phyloP scores from a whole-genome alignment of 352 stramenopile genomes.

The Phytophthora meadii region DNA sequence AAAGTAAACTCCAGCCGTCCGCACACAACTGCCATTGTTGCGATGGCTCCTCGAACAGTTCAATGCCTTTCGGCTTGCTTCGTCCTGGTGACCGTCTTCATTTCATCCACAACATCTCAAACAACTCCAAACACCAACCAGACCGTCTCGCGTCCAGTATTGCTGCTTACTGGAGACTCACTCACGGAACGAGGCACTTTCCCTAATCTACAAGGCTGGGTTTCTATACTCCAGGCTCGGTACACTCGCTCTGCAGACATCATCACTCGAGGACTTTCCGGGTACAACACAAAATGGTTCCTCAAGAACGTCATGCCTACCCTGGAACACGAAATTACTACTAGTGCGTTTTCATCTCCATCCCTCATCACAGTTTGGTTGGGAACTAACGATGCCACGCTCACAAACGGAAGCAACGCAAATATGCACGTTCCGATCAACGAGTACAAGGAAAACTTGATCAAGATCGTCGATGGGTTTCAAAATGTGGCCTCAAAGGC shows the following conservation, averaged over 20 bases:
- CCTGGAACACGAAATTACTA: constrained; percentile 40
- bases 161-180: constrained; percentile 48
- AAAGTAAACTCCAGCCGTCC: no score
- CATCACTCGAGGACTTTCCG: constrained; percentile 40
- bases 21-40: background rate
- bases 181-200: constrained; percentile 42
- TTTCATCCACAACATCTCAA: background rate
- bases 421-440: constrained; percentile 49
- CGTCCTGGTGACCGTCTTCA: background rate
- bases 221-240: constrained; percentile 30
- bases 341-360: constrained; percentile 18
- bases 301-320: constrained; percentile 36
- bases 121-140: background rate
- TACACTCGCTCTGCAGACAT: constrained; percentile 46
- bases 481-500: constrained; percentile 10
- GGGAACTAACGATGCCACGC: constrained; percentile 61
- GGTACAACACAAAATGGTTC: constrained; percentile 48
- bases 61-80: background rate
- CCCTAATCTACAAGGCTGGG: constrained; percentile 30
- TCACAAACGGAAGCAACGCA: constrained; percentile 21
- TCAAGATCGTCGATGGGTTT: constrained; percentile 26
- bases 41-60: background rate
- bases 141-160: constrained; percentile 7
- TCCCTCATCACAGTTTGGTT: constrained; percentile 56
- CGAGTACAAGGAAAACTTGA: constrained; percentile 49